Evolutionary conservation across 306 rosid genomes (phyloP).

Genomic region (Prunus mongolica): DNA sequence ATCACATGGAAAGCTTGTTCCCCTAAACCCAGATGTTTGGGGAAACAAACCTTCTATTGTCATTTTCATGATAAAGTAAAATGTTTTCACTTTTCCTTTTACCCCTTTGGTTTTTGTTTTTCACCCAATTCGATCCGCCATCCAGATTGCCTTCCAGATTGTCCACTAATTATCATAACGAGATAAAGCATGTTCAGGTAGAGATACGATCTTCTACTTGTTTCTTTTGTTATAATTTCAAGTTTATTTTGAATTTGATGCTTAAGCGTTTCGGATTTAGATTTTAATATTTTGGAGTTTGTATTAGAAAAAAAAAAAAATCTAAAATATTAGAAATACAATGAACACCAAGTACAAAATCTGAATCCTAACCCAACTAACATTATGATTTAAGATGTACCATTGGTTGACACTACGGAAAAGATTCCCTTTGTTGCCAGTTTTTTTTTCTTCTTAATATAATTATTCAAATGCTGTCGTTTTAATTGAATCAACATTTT

Average conservation of each 20-base stretch:
- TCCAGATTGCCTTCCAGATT: background rate
- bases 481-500: background rate
- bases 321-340: too few species aligned
- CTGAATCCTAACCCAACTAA: too few species aligned
- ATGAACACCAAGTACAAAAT: too few species aligned
- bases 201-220: too few species aligned
- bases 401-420: background rate
- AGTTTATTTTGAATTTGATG: too few species aligned
- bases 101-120: background rate
- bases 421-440: background rate
- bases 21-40: slow-evolving; percentile 3
- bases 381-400: too few species aligned
- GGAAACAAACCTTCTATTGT: background rate
- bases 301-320: too few species aligned
- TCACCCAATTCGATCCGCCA: background rate
- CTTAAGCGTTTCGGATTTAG: too few species aligned
- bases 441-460: background rate
- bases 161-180: background rate
- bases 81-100: background rate
- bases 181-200: background rate
- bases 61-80: background rate
- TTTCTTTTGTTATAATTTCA: too few species aligned
- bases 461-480: background rate
- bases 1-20: slow-evolving; percentile 25
- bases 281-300: too few species aligned